phyloP scores from a whole-genome alignment of 768 basidiomycete species.

The Pisolithus marmoratus region DNA sequence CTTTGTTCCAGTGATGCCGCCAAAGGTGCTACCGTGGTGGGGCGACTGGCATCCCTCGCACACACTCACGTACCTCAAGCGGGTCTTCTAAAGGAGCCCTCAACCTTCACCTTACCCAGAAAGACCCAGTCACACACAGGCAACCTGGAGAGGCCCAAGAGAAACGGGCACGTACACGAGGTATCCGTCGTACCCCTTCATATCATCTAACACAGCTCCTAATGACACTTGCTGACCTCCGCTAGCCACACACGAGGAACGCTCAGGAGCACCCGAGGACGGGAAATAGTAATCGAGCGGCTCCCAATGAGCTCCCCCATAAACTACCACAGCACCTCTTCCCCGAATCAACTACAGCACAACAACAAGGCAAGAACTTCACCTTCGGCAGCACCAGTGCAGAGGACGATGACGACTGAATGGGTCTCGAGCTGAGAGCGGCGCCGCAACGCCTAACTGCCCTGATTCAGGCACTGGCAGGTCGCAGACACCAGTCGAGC shows the following conservation, averaged over 20 bases:
- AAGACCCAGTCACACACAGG: slow-evolving; percentile 41
- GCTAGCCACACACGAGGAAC: slow-evolving; percentile 14
- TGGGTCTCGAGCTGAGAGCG: slow-evolving; percentile 80
- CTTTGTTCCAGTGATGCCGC: slow-evolving; percentile 36
- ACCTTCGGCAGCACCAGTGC: slow-evolving; percentile 47
- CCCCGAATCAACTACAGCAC: slow-evolving; percentile 24
- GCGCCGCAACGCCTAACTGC: slow-evolving; percentile 59
- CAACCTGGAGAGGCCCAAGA: slow-evolving; percentile 51
- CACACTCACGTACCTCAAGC: slow-evolving; percentile 59
- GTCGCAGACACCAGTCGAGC: slow-evolving; percentile 26
- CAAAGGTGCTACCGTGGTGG: slow-evolving; percentile 44
- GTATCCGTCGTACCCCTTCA: slow-evolving; percentile 29
- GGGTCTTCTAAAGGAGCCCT: slow-evolving; percentile 49
- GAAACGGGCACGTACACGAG: slow-evolving; percentile 37
- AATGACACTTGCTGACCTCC: background rate
- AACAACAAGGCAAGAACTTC: slow-evolving; percentile 45
- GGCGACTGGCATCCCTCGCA: slow-evolving; percentile 43
- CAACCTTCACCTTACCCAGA: slow-evolving; percentile 67
- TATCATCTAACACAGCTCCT: slow-evolving; percentile 2
- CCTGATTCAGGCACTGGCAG: slow-evolving; percentile 38
- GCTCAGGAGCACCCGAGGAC: slow-evolving; percentile 22
- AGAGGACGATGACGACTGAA: slow-evolving; percentile 52
- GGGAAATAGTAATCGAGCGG: slow-evolving; percentile 22
- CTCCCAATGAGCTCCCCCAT: slow-evolving; percentile 30
- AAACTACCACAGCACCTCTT: slow-evolving; percentile 21